Percentiles rank a stretch among this genome's conserved stretches.
Conservation (phyloP, 2,329 filamentous ascomycete species). For the Fusarium dimerum region DNA sequence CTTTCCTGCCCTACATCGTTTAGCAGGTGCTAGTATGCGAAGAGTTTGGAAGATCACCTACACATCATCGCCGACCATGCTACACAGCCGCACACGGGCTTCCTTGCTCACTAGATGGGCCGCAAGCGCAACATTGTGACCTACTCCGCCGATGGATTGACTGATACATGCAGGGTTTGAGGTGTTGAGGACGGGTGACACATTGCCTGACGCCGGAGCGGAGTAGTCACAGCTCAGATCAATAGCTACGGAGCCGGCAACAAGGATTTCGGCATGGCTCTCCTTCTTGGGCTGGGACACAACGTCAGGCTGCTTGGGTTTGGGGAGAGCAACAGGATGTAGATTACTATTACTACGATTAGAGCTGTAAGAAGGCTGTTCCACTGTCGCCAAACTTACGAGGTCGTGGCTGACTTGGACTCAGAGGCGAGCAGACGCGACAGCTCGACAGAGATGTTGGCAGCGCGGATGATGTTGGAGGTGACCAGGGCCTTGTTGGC, state of each 20-base stretch:
- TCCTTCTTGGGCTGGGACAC: neutral
- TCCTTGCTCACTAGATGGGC: slow-evolving; percentile 67
- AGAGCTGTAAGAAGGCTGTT: slow-evolving; percentile 31
- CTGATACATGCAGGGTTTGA: slow-evolving; percentile 83
- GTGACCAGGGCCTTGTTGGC: slow-evolving; percentile 70
- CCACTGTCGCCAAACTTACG: slow-evolving; percentile 37
- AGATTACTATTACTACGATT: slow-evolving; percentile 38
- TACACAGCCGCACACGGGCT: slow-evolving; percentile 71
- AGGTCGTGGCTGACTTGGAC: slow-evolving; percentile 30
- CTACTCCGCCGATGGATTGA: slow-evolving; percentile 87
- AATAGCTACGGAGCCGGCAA: slow-evolving; percentile 87
- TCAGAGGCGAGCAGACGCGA: slow-evolving; percentile 43
- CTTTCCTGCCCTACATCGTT: slow-evolving; percentile 62
- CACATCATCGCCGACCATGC: slow-evolving; percentile 78
- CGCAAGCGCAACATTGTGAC: slow-evolving; percentile 86
- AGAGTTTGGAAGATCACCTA: slow-evolving; percentile 37
- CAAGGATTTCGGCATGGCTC: slow-evolving; percentile 65
- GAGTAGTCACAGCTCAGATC: slow-evolving; percentile 82
- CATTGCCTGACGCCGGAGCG: slow-evolving; percentile 26
- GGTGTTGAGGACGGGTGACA: slow-evolving; percentile 63
- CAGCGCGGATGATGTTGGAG: slow-evolving; percentile 55
- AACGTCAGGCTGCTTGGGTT: slow-evolving; percentile 13
- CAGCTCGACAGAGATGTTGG: slow-evolving; percentile 56
- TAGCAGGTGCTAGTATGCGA: slow-evolving; percentile 8
- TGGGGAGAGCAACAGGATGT: slow-evolving; percentile 19